phyloP scores from a whole-genome alignment of 176 grass and related monocot genomes.

The Hyparrhenia diplandra region DNA sequence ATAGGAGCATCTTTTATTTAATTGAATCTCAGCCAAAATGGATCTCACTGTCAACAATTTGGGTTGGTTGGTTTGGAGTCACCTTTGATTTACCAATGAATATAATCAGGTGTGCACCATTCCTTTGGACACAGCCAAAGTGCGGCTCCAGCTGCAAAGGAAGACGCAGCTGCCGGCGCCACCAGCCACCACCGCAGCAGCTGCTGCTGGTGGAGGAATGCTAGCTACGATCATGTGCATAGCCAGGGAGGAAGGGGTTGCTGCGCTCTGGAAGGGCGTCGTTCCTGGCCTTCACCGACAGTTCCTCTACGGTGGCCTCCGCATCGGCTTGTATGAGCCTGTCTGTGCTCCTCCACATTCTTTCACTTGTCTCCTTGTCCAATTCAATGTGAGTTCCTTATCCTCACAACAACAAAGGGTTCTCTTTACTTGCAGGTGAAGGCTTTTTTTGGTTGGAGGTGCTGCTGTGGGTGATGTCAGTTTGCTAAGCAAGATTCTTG shows the following conservation, averaged over 20 bases:
- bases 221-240: constrained; percentile 57
- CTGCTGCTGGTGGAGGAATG: constrained; percentile 36
- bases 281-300: constrained; percentile 78
- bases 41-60: neutral
- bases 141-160: constrained; percentile 94
- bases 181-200: neutral
- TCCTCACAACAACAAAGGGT: neutral
- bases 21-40: neutral
- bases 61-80: neutral
- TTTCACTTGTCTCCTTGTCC: neutral
- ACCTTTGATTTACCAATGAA: constrained; percentile 2
- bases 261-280: constrained; percentile 85
- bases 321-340: constrained; percentile 85
- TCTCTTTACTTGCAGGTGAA: constrained; percentile 45
- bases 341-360: constrained; percentile 36
- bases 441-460: constrained; percentile 54
- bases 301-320: constrained; percentile 81
- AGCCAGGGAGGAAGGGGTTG: constrained; percentile 65
- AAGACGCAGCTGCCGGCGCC: neutral
- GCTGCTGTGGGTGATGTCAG: constrained; percentile 39
- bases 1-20: neutral
- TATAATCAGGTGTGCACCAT: constrained; percentile 74
- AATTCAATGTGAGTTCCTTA: neutral
- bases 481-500: constrained; percentile 72
- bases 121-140: constrained; percentile 94